These are phyloP conservation scores for Boletellus ananiceps DNA, from an alignment of 768 basidiomycete species.

Conservation along the genomic window DNA sequence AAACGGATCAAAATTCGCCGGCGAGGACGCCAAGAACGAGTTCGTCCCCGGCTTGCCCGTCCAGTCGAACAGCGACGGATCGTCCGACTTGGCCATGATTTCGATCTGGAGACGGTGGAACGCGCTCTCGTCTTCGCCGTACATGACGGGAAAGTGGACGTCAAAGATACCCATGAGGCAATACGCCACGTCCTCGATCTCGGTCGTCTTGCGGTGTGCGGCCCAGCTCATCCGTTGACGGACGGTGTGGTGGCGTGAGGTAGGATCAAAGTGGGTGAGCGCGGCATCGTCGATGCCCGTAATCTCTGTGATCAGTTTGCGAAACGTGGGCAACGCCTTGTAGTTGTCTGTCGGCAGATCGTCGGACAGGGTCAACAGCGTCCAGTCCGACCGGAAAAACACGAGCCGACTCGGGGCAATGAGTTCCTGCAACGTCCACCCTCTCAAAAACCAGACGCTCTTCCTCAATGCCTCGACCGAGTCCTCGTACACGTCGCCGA, in stretches of 20 bases:
- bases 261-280: constrained; percentile 17
- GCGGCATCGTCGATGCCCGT: constrained; percentile 17
- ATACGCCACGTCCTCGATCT: constrained; percentile 28
- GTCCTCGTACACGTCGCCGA: constrained; percentile 16
- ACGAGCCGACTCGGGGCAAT: constrained; percentile 21
- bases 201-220: constrained; percentile 25
- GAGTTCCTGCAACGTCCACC: constrained; percentile 27
- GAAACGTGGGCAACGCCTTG: constrained; percentile 13
- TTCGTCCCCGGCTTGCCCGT: constrained; percentile 13
- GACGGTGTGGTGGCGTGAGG: constrained; percentile 11
- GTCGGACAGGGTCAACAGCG: constrained; percentile 7
- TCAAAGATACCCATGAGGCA: constrained; percentile 27
- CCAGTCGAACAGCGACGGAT: constrained; percentile 26
- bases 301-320: constrained; percentile 11
- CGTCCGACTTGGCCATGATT: constrained; percentile 23
- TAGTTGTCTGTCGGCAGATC: constrained; percentile 18
- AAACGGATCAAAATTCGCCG: constrained; percentile 23
- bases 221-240: constrained; percentile 28
- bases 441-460: constrained; percentile 24
- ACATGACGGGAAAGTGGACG: constrained; percentile 26
- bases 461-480: constrained; percentile 12
- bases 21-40: constrained; percentile 16
- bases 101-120: constrained; percentile 27
- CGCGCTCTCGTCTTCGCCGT: constrained; percentile 27
- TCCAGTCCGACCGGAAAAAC: constrained; percentile 26